Evolutionary conservation across 2,329 filamentous ascomycete species (phyloP), one percentile per base, ranked within the genome.

Genomic region (Fusarium armeniacum): DNA sequence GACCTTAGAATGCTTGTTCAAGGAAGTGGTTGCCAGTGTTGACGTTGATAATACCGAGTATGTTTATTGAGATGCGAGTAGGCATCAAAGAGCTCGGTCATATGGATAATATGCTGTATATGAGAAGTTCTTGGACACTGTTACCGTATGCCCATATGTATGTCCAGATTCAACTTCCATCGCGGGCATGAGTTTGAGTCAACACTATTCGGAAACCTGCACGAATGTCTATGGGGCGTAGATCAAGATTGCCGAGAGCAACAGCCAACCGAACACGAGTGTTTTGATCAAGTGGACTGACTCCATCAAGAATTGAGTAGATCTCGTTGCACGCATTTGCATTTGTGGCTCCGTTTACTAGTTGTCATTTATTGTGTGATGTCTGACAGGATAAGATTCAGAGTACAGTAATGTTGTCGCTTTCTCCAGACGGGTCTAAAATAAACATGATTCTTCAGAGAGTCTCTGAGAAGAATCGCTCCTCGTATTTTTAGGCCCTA

Each of bases 311-410:
- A 1, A 7, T 44, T 11, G 20, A 26, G 9, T 11, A 44, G 16
- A 16, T 26, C 24, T 0, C 8, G 15, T 18, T 10, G 16, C 7
- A 11, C 1, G 8, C 12, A 22, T 0, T 12, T 43, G 12, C 9
- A 24, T 7, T 10, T 4, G 16, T 24, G 8, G 7, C 15, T 5
- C 13, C 24, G 20, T 22, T 22, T n/a, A 24, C 13, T 1, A 24
- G 5, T 43, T 24, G 15, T 22, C 12, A 43, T 16, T 20, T 6
- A 5, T 16, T 43, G 22, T 1, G 24, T 13, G 13, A 9, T 3
- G 8, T 22, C 16, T 28, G 41, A 1, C 0, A 15, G 16, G 24
- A 26, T 6, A 44, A 18, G 15, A 26, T 11, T 16, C 10, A 10
- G 15, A 11, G 24, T 24, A 12, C 38, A 26, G 10, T 16, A 28